Conservation (phyloP, 1,284 basidiomycete species). For the Exobasidium rhododendri region DNA sequence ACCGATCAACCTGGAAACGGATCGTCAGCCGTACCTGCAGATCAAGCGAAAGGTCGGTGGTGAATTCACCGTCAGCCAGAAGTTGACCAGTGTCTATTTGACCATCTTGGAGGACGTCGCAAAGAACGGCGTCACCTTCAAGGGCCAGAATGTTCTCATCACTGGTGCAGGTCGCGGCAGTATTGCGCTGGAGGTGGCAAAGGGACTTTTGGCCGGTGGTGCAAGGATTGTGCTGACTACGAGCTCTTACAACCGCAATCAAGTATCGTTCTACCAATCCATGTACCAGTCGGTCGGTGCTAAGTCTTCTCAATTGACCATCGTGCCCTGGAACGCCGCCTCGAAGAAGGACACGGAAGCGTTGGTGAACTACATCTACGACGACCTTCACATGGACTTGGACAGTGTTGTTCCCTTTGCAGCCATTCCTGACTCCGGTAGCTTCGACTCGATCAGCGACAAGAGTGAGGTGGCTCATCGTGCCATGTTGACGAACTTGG, state of each 20-base stretch:
- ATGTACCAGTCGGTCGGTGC: conserved; percentile 95
- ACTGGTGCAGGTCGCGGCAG: conserved; percentile 97
- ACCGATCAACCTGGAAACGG: conserved; percentile 47
- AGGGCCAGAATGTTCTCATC: conserved; percentile 95
- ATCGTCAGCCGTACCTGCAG: conserved; percentile 90
- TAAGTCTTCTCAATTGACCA: conserved; percentile 88
- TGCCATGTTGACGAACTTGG: conserved; percentile 73
- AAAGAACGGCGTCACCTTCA: conserved; percentile 93
- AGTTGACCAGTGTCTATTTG: conserved; percentile 75
- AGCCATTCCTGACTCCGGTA: conserved; percentile 95
- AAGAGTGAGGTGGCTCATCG: conserved; percentile 96
- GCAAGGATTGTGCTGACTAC: conserved; percentile 96
- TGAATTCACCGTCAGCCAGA: conserved; percentile 93
- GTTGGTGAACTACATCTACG: conserved; percentile 96
- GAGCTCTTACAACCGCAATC: conserved; percentile 61
- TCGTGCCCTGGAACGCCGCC: conserved; percentile 97
- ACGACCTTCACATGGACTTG: conserved; percentile 86
- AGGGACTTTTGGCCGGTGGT: conserved; percentile 91
- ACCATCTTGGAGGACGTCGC: conserved; percentile 97
- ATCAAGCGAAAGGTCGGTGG: conserved; percentile 95
- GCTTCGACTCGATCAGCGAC: conserved; percentile 95
- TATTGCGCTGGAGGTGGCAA: conserved; percentile 94
- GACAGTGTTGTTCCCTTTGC: conserved; percentile 98
- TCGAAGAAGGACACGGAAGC: conserved; percentile 92
- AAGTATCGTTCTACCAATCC: conserved; percentile 95